Conservation (phyloP, 2,329 filamentous ascomycete genomes). For the Trichoderma sp. region DNA sequence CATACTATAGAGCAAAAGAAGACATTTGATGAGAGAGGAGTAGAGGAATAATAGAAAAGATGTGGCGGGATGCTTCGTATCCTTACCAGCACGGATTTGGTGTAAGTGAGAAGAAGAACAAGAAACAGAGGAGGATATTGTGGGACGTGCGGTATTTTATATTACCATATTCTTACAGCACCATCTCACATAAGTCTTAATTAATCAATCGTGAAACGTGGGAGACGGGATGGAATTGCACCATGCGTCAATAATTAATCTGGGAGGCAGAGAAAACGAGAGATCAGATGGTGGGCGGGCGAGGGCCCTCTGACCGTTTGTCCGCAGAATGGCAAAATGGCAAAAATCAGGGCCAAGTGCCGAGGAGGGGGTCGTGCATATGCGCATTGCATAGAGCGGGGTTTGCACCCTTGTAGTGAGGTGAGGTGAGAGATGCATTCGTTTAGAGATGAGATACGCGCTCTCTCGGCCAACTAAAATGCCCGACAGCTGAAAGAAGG, state of each 20-base stretch:
- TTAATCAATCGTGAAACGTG: not conserved
- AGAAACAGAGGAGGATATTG: not conserved
- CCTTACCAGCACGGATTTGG: not conserved
- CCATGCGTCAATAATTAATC: not conserved
- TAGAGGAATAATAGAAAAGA: not conserved
- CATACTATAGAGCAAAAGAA: not conserved
- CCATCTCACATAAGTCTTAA: not conserved
- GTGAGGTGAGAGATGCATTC: not conserved
- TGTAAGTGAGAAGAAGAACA: not conserved
- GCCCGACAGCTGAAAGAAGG: not conserved
- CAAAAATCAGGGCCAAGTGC: not conserved
- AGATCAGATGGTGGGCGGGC: not conserved
- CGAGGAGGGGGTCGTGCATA: slow-evolving; percentile 5
- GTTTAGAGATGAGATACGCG: not conserved
- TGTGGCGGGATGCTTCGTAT: not conserved
- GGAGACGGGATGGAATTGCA: not conserved
- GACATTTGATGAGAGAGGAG: not conserved
- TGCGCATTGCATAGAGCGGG: slow-evolving; percentile 19
- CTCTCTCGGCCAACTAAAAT: not conserved
- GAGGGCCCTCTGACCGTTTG: not conserved
- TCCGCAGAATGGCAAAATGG: slow-evolving; percentile 5
- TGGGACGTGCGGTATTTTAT: slow-evolving; percentile 4
- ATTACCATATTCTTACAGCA: not conserved
- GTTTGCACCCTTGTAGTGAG: slow-evolving; percentile 10
- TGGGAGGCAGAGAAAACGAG: not conserved